These are phyloP conservation scores for Microsporum audouinii DNA, from an alignment of 2,329 filamentous ascomycete genomes.

Conservation along the genomic window DNA sequence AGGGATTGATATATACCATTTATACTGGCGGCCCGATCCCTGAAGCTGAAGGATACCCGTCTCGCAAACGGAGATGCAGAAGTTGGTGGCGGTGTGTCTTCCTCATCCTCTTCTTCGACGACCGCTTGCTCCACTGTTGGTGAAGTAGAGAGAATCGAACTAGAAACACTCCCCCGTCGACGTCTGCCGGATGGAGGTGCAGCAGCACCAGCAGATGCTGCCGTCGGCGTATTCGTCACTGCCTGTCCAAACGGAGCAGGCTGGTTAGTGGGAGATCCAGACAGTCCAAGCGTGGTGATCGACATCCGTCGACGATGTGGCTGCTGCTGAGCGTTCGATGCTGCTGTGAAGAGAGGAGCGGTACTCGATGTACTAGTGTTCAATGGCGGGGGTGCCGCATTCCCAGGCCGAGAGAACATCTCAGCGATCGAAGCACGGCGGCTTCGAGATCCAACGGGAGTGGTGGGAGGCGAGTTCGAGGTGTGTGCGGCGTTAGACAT, in stretches of 20 bases:
- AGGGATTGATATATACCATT: conserved; percentile 3
- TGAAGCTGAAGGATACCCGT: conserved; percentile 80
- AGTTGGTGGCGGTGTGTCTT: conserved; percentile 46
- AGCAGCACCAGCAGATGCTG: conserved; percentile 38
- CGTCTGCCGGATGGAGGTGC: conserved; percentile 21
- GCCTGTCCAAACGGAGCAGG: conserved; percentile 33
- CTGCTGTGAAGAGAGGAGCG: conserved; percentile 29
- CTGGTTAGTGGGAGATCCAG: conserved; percentile 55
- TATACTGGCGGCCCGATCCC: conserved; percentile 32
- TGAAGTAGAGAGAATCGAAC: conserved; percentile 38
- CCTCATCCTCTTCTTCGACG: conserved; percentile 60
- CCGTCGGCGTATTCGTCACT: neutral
- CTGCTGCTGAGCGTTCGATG: conserved; percentile 34
- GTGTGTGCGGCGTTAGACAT: neutral
- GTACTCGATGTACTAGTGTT: conserved; percentile 43
- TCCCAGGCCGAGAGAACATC: conserved; percentile 27
- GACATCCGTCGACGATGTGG: conserved; percentile 50
- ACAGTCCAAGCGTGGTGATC: conserved; percentile 62
- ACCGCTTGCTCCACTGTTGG: conserved; percentile 33
- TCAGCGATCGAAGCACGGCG: conserved; percentile 39
- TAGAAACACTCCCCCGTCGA: conserved; percentile 59
- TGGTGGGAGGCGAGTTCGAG: conserved; percentile 24
- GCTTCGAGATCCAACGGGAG: conserved; percentile 24
- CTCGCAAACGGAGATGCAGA: conserved; percentile 60
- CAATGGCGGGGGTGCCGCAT: conserved; percentile 29